Percentiles rank a stretch among this genome's conserved stretches.
These are phyloP conservation scores for Leishmania amazonensis DNA, from an alignment of 208 protist species.

Conservation along the genomic window DNA sequence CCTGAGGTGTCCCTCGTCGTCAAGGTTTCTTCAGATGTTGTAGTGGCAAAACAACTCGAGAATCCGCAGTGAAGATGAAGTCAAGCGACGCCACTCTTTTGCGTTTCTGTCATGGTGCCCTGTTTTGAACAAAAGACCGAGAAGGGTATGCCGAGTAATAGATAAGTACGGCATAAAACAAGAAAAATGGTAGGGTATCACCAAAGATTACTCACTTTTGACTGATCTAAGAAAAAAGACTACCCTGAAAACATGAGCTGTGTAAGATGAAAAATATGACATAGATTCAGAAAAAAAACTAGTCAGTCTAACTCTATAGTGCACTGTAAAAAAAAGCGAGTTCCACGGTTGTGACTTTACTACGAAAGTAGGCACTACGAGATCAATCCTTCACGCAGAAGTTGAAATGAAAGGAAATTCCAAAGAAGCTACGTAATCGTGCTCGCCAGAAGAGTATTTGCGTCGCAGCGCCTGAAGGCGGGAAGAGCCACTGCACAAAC, in stretches of 20 bases:
- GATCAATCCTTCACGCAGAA: constrained; percentile 6
- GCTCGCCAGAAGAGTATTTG: constrained; percentile 64
- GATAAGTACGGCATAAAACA: neutral
- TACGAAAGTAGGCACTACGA: neutral
- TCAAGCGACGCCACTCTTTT: neutral
- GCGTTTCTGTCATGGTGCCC: neutral
- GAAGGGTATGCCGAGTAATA: neutral
- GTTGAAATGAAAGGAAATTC: constrained; percentile 48
- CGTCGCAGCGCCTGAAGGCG: constrained; percentile 62
- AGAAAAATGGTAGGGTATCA: constrained; percentile 7
- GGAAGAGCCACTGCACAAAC: constrained; percentile 50
- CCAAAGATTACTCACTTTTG: neutral
- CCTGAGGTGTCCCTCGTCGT: neutral
- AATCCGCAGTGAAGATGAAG: neutral
- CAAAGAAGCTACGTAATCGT: constrained; percentile 44
- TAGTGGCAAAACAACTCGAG: neutral
- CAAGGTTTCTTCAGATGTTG: neutral
- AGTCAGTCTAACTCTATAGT: constrained; percentile 14
- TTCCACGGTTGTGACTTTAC: neutral
- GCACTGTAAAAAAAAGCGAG: neutral
- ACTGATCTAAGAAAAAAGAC: neutral
- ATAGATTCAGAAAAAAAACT: neutral
- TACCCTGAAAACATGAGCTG: neutral
- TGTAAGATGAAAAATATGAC: neutral
- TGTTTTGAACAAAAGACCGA: neutral